phyloP scores from a whole-genome alignment of 345 rosid species.

The Trapa bicornis region DNA sequence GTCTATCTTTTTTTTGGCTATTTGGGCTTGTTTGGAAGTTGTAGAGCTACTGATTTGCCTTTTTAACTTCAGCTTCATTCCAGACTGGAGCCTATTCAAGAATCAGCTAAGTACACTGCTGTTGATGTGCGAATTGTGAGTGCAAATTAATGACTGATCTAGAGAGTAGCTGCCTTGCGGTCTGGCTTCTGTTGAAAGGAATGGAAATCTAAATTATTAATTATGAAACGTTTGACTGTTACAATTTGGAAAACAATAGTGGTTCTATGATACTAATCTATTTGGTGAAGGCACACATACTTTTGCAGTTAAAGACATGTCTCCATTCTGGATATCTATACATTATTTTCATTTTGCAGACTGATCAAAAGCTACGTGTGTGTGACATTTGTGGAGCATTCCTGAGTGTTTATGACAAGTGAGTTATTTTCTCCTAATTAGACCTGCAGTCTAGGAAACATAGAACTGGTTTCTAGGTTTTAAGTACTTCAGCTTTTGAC shows the following conservation, averaged over 20 bases:
- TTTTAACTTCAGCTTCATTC: slow-evolving; percentile 49
- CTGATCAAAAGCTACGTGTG: slow-evolving; percentile 98
- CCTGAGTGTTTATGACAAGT: slow-evolving; percentile 98
- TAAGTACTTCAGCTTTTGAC: slow-evolving; percentile 89
- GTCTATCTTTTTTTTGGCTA: not conserved
- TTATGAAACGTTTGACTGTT: not conserved
- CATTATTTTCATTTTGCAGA: slow-evolving; percentile 33
- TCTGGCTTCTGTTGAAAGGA: not conserved
- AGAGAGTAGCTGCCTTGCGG: not conserved
- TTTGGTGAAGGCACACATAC: not conserved
- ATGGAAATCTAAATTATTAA: not conserved
- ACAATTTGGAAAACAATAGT: not conserved
- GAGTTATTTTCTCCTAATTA: slow-evolving; percentile 14
- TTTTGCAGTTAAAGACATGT: not conserved
- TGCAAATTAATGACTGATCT: slow-evolving; percentile 5
- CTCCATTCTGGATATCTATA: not conserved
- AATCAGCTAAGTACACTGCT: slow-evolving; percentile 81
- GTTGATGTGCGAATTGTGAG: slow-evolving; percentile 97
- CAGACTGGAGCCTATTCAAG: slow-evolving; percentile 64
- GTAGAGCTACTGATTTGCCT: not conserved
- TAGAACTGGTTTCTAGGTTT: slow-evolving; percentile 57
- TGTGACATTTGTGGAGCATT: slow-evolving; percentile 99
- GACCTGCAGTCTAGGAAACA: slow-evolving; percentile 30
- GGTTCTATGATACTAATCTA: not conserved
- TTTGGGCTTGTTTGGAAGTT: not conserved